phyloP scores from a whole-genome alignment of 1,284 basidiomycete species.

The Afroboletus lepidellus region DNA sequence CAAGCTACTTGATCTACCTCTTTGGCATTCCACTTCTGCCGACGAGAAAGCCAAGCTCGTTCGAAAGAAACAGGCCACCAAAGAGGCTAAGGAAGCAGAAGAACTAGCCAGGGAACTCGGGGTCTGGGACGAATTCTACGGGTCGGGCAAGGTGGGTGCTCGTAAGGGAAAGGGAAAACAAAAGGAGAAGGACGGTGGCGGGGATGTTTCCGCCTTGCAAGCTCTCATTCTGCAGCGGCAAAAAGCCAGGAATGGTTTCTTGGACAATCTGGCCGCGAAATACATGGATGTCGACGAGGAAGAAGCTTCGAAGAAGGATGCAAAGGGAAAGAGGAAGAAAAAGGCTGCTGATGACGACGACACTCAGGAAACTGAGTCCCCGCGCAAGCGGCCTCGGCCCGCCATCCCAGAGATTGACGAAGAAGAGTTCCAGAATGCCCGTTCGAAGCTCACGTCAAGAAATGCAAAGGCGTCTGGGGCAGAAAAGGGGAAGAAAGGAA shows the following conservation, averaged over 20 bases:
- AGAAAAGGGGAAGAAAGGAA: constrained; percentile 34
- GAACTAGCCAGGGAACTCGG: constrained; percentile 83
- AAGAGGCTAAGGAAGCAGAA: constrained; percentile 86
- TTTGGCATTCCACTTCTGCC: constrained; percentile 72
- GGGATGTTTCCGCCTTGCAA: constrained; percentile 70
- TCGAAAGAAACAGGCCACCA: constrained; percentile 70
- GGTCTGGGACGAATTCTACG: constrained; percentile 95
- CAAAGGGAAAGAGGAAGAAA: constrained; percentile 59
- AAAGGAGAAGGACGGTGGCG: constrained; percentile 49
- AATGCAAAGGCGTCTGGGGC: constrained; percentile 34
- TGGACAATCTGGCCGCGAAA: constrained; percentile 81
- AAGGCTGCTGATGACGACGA: constrained; percentile 30
- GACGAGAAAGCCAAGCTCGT: constrained; percentile 77
- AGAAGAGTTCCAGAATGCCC: constrained; percentile 63
- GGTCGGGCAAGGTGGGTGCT: constrained; percentile 69
- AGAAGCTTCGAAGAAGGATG: constrained; percentile 32
- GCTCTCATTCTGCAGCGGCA: constrained; percentile 81
- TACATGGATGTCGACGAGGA: constrained; percentile 55
- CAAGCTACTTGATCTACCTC: constrained; percentile 53
- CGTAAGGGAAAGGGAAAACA: constrained; percentile 60
- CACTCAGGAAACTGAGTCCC: constrained; percentile 42
- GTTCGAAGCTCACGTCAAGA: constrained; percentile 59
- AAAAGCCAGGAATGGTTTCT: constrained; percentile 68
- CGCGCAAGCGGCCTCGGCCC: constrained; percentile 48
- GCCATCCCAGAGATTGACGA: constrained; percentile 58